Base-by-base conservation (phyloP, 2,329 filamentous ascomycete species). In the Ilyonectria robusta region DNA sequence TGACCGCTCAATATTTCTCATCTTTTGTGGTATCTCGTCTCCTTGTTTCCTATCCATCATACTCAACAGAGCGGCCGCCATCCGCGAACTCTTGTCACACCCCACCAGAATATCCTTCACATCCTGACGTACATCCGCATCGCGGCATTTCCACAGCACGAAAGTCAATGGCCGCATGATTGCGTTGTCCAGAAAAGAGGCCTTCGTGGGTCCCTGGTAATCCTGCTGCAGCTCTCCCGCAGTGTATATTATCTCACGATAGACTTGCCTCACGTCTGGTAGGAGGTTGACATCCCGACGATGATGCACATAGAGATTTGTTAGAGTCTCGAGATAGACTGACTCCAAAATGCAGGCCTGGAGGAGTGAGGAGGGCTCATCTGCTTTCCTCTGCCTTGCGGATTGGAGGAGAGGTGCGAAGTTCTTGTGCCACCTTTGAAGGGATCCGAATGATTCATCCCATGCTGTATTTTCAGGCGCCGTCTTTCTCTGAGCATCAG, bases 1-100 rank as follows among this genome's bases (percentile, higher is more conserved):
- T 1, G 69, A 63, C 13, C 71, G 65, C n/a, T 73, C 71, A 15
- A 73, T 65, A 17, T 73, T 73, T 42, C 59, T 73, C 35, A 73
- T 31, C 29, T 72, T 68, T 19, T 47, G 19, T 1, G 71, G 60
- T 4, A 72, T 44, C 2, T 72, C 47, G 2, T 65, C 33, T 5
- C 54, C 56, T 13, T 51, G 29, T 15, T 69, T 64, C n/a, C 53
- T 65, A 4, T 64, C 46, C 65, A 74, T 65, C 65, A 74, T 73
- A 1, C 37, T 63, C 35, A 74, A 13, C 23, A 74, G 26, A 10
- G 68, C 61, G 11, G 53, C 46, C 10, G 72, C 68, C 54, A 74
- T 59, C 6, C 59, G 60, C 2, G 65, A 72, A 21, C 29, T 64
- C 9, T 59, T 50, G 10, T 58, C 61, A 2, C 59, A 55, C 19